Conservation (phyloP, 257 asterid species). For the Nicotiana sylvestris region DNA sequence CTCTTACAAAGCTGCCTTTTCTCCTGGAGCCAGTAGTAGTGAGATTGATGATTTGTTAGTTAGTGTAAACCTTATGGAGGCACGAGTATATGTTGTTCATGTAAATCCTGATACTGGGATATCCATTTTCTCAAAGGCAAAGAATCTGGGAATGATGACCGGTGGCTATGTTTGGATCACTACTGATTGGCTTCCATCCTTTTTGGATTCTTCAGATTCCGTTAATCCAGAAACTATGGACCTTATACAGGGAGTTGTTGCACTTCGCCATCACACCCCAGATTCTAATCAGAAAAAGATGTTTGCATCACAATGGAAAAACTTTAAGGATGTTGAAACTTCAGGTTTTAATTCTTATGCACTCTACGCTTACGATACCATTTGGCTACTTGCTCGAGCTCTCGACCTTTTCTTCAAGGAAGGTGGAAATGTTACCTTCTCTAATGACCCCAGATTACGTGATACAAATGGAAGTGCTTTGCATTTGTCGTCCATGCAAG, state of each 20-base stretch:
- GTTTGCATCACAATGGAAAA: constrained; percentile 43
- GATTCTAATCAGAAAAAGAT: constrained; percentile 45
- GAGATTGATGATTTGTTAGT: constrained; percentile 45
- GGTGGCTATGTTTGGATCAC: constrained; percentile 64
- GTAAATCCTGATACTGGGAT: constrained; percentile 74
- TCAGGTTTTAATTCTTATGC: constrained; percentile 51
- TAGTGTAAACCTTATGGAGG: constrained; percentile 49
- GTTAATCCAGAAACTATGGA: constrained; percentile 41
- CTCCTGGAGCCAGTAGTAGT: constrained; percentile 40
- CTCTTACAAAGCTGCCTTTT: constrained; percentile 57
- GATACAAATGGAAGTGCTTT: constrained; percentile 32
- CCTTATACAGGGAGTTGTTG: constrained; percentile 59
- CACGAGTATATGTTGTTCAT: constrained; percentile 61
- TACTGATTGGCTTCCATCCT: constrained; percentile 68
- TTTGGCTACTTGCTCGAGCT: constrained; percentile 68
- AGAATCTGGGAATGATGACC: constrained; percentile 56
- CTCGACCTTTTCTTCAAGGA: constrained; percentile 38
- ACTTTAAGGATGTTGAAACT: constrained; percentile 25
- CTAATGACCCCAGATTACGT: constrained; percentile 49
- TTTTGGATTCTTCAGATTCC: constrained; percentile 40
- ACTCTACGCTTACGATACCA: constrained; percentile 64
- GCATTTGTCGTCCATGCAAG: constrained; percentile 33
- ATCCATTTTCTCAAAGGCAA: constrained; percentile 41
- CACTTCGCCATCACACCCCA: constrained; percentile 55
- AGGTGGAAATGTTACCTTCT: constrained; percentile 40